Conservation (phyloP, 768 basidiomycete species). For the Suillus clintonianus region DNA sequence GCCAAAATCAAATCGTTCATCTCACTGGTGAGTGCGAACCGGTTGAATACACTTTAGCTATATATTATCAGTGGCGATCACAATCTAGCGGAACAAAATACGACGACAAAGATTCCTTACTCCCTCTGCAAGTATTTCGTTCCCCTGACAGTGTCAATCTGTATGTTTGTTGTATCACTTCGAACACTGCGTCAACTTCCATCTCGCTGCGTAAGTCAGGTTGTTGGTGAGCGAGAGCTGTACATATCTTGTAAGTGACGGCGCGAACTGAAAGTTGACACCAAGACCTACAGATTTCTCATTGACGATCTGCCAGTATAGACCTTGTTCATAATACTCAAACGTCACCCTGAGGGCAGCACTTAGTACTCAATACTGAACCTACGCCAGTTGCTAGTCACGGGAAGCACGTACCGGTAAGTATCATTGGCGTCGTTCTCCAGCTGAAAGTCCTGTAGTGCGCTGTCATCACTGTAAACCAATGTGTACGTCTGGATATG, state of each 20-base stretch:
- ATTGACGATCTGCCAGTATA: neutral
- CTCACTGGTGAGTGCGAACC: neutral
- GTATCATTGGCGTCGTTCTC: neutral
- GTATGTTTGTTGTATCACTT: neutral
- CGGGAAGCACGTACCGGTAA: neutral
- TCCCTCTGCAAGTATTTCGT: neutral
- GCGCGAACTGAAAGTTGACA: neutral
- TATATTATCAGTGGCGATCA: neutral
- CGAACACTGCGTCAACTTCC: neutral
- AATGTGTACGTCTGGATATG: neutral
- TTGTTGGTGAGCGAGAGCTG: neutral
- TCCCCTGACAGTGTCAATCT: neutral
- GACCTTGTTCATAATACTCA: neutral
- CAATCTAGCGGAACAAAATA: neutral
- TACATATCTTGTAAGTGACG: neutral
- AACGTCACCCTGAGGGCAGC: neutral
- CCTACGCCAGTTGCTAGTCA: neutral
- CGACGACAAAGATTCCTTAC: neutral
- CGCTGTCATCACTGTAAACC: neutral
- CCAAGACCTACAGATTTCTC: neutral
- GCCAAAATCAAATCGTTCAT: neutral
- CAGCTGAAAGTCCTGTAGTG: neutral
- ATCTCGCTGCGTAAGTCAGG: neutral
- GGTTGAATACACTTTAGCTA: neutral
- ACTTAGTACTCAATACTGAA: neutral